Evolutionary conservation across 23 red algal genomes (phyloP).

Genomic region (Gracilaria gracilis): DNA sequence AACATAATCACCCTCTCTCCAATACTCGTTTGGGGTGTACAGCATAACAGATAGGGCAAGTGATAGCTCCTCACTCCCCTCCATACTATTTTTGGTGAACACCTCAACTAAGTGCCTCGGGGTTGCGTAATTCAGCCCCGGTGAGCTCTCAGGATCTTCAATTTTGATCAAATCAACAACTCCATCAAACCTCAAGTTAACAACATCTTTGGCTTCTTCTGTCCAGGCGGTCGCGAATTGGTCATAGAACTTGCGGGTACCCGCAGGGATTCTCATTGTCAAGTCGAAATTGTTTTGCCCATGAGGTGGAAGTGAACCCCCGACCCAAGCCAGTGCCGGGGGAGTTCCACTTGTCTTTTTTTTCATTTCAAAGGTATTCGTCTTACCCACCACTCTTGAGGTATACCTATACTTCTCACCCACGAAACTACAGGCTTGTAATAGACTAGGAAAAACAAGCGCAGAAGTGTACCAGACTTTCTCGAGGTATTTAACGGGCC

Average conservation of each 20-base stretch:
- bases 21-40: neutral
- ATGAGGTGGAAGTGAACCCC: neutral
- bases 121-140: slow-evolving; percentile 14
- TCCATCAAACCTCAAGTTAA: neutral
- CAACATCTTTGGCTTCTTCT: neutral
- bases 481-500: no score
- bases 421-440: no score
- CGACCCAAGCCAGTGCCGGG: no score
- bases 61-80: neutral
- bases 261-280: slow-evolving; percentile 28
- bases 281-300: neutral
- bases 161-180: neutral
- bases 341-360: no score
- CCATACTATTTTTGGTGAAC: neutral
- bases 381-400: no score
- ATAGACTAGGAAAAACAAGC: neutral
- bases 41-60: slow-evolving; percentile 13
- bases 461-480: neutral
- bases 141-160: neutral
- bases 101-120: neutral
- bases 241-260: slow-evolving; percentile 4
- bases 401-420: no score
- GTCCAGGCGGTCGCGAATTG: slow-evolving; percentile 19
- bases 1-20: neutral
- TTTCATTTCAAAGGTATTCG: no score